Conservation (phyloP, 2,329 filamentous ascomycete genomes). For the Ophiocordyceps robertsii region DNA sequence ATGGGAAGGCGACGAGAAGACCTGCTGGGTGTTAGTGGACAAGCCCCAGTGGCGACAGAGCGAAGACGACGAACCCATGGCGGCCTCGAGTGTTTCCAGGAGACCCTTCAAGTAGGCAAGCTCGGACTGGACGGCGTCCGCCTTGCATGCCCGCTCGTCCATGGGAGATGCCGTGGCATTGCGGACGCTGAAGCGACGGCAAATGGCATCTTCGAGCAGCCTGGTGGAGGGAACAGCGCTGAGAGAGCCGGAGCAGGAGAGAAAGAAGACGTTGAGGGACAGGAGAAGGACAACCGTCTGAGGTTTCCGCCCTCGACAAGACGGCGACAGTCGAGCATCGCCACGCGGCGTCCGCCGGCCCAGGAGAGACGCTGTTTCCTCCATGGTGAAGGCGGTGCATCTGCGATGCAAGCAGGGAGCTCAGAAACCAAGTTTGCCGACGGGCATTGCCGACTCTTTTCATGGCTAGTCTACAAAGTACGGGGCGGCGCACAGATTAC, state of each 20-base stretch:
- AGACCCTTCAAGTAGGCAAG: slow-evolving; percentile 2
- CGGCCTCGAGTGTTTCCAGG: slow-evolving; percentile 2
- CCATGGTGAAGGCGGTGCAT: neutral
- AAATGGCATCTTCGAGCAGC: slow-evolving; percentile 2
- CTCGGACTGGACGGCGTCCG: slow-evolving; percentile 1
- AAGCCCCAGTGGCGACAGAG: neutral
- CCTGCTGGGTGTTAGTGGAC: neutral
- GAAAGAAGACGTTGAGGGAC: slow-evolving; percentile 1
- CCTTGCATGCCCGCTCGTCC: slow-evolving; percentile 2
- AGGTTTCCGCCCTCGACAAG: neutral
- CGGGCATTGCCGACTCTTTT: no score
- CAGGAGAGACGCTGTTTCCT: slow-evolving; percentile 1
- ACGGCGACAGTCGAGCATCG: neutral
- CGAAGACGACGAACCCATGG: slow-evolving; percentile 1
- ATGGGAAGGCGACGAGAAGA: slow-evolving; percentile 1
- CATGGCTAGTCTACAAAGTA: no score
- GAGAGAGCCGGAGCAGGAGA: slow-evolving; percentile 1
- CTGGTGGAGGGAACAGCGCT: slow-evolving; percentile 2
- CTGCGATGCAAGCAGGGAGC: neutral
- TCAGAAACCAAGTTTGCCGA: no score
- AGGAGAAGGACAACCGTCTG: slow-evolving; percentile 1
- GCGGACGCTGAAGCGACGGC: neutral
- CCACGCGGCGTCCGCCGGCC: neutral
- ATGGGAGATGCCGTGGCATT: neutral
- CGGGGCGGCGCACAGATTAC: no score